Evolutionary conservation across 108 stramenopile genomes (phyloP).

Genomic region (Cylindrotheca closterium): DNA sequence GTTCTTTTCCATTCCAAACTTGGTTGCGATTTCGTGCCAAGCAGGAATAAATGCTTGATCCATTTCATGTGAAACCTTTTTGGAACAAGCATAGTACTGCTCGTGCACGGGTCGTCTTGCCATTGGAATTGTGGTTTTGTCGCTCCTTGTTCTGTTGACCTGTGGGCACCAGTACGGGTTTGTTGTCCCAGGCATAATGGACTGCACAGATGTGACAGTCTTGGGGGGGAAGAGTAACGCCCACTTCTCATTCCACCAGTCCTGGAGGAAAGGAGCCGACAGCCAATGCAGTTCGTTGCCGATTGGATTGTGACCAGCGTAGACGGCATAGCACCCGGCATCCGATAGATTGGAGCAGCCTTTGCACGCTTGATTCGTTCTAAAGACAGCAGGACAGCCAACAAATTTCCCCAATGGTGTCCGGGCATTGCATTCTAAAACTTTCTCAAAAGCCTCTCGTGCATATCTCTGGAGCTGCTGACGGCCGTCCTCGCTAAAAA

Average conservation of each 20-base stretch:
- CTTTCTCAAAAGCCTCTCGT: conserved; percentile 22
- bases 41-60: not conserved
- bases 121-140: not conserved
- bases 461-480: too few relatives aligned
- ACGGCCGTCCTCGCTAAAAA: not conserved
- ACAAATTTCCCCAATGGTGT: conserved; percentile 42
- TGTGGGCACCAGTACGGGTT: not conserved
- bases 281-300: conserved; percentile 53
- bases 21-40: not conserved
- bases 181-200: not conserved
- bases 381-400: conserved; percentile 32
- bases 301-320: conserved; percentile 32
- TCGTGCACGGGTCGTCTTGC: not conserved
- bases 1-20: not conserved
- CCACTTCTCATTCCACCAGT: conserved; percentile 29
- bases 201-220: not conserved
- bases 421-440: conserved; percentile 32
- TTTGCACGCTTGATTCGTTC: not conserved
- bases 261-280: conserved; percentile 19
- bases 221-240: not conserved
- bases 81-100: not conserved
- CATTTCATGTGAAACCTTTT: not conserved
- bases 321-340: conserved; percentile 26
- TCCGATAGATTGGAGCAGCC: not conserved
- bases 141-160: not conserved